These are phyloP conservation scores for Nicotiana otophora DNA, from an alignment of 257 asterid species.

Conservation along the genomic window DNA sequence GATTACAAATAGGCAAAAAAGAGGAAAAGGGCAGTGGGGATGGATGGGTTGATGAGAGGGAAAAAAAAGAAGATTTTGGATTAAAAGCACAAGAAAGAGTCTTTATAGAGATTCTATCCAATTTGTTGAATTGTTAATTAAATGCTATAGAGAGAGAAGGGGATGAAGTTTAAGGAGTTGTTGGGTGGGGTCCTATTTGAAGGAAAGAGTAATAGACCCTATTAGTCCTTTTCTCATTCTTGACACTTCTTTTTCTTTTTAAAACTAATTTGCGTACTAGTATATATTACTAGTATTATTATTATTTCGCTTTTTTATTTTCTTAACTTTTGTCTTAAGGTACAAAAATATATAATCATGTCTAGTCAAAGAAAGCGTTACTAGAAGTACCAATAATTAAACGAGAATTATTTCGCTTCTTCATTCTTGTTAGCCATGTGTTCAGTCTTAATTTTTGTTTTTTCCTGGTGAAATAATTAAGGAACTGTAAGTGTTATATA, in stretches of 20 bases:
- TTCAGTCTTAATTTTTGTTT: background rate
- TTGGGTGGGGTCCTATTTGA: conserved; percentile 16
- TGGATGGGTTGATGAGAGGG: background rate
- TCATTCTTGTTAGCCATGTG: background rate
- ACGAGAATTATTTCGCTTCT: background rate
- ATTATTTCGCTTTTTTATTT: conserved; percentile 3
- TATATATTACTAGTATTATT: background rate
- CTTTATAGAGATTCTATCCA: conserved; percentile 51
- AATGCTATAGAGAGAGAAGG: conserved; percentile 11
- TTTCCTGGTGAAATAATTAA: background rate
- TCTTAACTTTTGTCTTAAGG: background rate
- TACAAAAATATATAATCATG: background rate
- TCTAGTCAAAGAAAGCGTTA: background rate
- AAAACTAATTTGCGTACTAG: background rate
- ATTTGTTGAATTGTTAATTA: conserved; percentile 22
- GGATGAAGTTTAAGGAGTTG: conserved; percentile 20
- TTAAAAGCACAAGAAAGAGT: conserved; percentile 32
- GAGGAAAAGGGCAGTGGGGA: background rate
- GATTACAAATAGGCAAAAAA: background rate
- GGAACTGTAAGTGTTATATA: background rate
- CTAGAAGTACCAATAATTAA: background rate
- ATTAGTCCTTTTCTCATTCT: background rate
- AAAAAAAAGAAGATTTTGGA: conserved; percentile 12
- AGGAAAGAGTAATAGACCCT: conserved; percentile 15
- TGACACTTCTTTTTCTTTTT: background rate